phyloP scores from a whole-genome alignment of 257 asterid genomes.

The Sherardia arvensis region DNA sequence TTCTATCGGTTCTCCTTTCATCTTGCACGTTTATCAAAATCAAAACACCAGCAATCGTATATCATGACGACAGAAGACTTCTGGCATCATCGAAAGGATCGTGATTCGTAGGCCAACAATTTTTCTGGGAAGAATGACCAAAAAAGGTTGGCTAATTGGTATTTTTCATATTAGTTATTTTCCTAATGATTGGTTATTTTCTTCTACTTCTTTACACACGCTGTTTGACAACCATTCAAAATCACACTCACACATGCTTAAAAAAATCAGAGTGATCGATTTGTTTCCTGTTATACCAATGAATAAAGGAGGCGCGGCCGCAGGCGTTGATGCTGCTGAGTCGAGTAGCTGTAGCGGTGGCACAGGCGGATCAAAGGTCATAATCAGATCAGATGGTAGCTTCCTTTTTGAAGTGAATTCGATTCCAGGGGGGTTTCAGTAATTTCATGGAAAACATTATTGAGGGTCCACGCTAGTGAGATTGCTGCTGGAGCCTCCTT shows the following conservation, averaged over 20 bases:
- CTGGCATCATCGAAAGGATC: no score
- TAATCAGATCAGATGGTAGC: conserved; percentile 44
- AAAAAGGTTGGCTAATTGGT: no score
- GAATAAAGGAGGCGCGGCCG: conserved; percentile 14
- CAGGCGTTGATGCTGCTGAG: conserved; percentile 7
- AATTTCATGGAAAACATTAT: conserved; percentile 93
- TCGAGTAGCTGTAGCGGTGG: conserved; percentile 14
- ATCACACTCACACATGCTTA: not conserved
- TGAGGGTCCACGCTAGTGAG: conserved; percentile 43
- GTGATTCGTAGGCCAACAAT: no score
- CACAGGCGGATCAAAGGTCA: conserved; percentile 30
- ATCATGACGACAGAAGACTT: no score
- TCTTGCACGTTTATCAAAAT: no score
- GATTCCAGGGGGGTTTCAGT: conserved; percentile 82
- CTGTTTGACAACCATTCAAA: not conserved
- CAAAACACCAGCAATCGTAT: no score
- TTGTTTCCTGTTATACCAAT: conserved; percentile 1
- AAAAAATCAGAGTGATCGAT: not conserved
- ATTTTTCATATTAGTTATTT: no score
- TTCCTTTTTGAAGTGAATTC: conserved; percentile 70
- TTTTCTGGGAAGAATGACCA: no score
- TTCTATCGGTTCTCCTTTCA: no score
- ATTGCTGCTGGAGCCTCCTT: not conserved
- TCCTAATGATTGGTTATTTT: no score
- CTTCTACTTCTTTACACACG: no score